These are phyloP conservation scores for Canavalia gladiata DNA, from an alignment of 306 rosid species.

Conservation along the genomic window DNA sequence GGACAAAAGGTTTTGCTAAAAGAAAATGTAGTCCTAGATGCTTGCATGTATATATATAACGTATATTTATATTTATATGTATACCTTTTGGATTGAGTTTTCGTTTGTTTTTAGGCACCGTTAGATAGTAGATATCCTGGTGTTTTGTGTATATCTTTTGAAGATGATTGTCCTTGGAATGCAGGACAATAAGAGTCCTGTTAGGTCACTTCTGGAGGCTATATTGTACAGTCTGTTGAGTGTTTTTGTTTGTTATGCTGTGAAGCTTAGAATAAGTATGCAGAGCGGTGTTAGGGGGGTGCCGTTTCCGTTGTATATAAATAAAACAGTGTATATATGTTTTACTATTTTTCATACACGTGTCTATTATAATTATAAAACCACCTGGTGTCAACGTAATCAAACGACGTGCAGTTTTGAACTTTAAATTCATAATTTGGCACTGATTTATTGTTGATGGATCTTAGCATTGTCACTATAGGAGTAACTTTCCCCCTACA, in stretches of 20 bases:
- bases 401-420: too few relatives aligned
- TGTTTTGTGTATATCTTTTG: constrained; percentile 48
- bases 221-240: constrained; percentile 61
- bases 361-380: background rate
- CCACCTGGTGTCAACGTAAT: background rate
- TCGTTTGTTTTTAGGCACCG: constrained; percentile 40
- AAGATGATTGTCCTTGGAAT: constrained; percentile 35
- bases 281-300: constrained; percentile 30
- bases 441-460: too few relatives aligned
- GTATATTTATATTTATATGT: background rate
- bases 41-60: constrained; percentile 41
- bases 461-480: too few relatives aligned
- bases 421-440: too few relatives aligned
- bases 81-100: constrained; percentile 36
- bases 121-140: constrained; percentile 32
- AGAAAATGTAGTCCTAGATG: constrained; percentile 36
- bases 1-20: constrained; percentile 39
- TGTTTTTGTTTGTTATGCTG: constrained; percentile 40
- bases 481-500: too few relatives aligned
- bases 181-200: constrained; percentile 48
- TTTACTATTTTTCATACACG: constrained; percentile 18
- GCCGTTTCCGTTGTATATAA: constrained; percentile 48
- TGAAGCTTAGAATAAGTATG: constrained; percentile 47
- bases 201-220: constrained; percentile 60
- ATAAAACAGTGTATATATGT: constrained; percentile 30